phyloP scores from a whole-genome alignment of 139 green algal genomes.

The Chlorokybus atmophyticus region DNA sequence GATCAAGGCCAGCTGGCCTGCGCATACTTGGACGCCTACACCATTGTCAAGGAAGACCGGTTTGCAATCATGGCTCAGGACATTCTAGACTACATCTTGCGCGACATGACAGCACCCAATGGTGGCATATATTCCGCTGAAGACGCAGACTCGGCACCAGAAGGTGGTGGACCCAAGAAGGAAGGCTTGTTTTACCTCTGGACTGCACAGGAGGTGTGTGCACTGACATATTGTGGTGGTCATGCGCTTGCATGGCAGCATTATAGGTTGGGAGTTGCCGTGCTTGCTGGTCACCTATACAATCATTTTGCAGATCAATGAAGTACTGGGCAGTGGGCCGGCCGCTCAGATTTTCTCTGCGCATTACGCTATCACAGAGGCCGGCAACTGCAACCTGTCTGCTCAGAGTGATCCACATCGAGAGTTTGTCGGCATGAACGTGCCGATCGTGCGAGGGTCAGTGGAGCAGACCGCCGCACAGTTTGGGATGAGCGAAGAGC shows the following conservation, averaged over 20 bases:
- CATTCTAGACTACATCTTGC: constrained; percentile 69
- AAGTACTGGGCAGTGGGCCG: constrained; percentile 46
- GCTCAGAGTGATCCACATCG: constrained; percentile 56
- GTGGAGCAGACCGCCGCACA: constrained; percentile 29
- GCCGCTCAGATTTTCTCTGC: constrained; percentile 31
- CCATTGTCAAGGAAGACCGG: constrained; percentile 36
- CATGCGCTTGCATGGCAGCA: no score
- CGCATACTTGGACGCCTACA: constrained; percentile 55
- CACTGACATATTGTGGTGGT: no score
- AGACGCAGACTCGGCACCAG: constrained; percentile 24
- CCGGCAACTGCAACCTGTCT: constrained; percentile 45
- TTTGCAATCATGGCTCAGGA: constrained; percentile 42
- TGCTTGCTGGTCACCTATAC: constrained; percentile 4
- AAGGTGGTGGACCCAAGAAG: constrained; percentile 57
- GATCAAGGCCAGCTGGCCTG: constrained; percentile 70
- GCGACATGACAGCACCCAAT: constrained; percentile 59
- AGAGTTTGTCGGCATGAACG: constrained; percentile 70
- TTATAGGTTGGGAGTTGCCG: not conserved
- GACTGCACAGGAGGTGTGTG: constrained; percentile 22
- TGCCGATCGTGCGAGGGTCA: constrained; percentile 35
- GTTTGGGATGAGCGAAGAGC: constrained; percentile 19
- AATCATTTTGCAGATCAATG: constrained; percentile 33
- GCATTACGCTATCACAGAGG: constrained; percentile 46
- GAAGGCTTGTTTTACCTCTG: constrained; percentile 75
- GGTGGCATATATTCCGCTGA: constrained; percentile 76